Base-by-base conservation (phyloP, 331 rosid genomes). In the Ulmus americana region DNA sequence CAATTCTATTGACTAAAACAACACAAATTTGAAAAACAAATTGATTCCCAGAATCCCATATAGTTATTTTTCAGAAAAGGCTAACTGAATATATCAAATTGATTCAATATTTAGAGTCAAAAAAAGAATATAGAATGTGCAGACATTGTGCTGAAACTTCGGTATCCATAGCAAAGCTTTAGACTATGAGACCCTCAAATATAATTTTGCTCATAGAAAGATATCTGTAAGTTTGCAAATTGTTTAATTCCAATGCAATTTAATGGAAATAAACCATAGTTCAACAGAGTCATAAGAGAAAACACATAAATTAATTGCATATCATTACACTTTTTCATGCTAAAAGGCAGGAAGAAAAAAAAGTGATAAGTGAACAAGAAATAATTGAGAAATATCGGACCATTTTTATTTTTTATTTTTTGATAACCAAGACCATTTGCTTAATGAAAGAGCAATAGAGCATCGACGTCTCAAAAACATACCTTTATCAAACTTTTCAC, bases 401-500 rank as follows among this genome's bases (percentile, higher is more conserved):
- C n/a, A 46, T 6, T 46, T 46, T n/a, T n/a, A n/a, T n/a, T 22
- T 2, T 28, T 28, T 28, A 2, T 28, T 2, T 28, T 2, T 28
- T 28, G 35, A 28, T 28, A 28, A 28, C 2, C 35, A 28, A 28
- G 35, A 28, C 35, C 35, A 28, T 28, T 28, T 28, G 35, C 35
- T 2, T 3, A 28, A 28, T 28, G 35, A 69, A 2, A 8, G 14
- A 42, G 20, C n/a, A 55, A 11, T 3, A 51, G 41, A 74, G 50
- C 28, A 18, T 5, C 4, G 35, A 22, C 7, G 11, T 7, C 40
- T 14, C 2, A 20, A 45, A 53, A 41, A 42, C 71, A 62, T 79
- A 92, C 95, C 98, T 63, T 92, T 89, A 46, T 92, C 98, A 71
- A 81, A 89, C 74, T 82, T 85, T 85, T 83, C 80, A 58, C 91